Percentiles rank a stretch among this genome's conserved stretches.
phyloP scores from a whole-genome alignment of 169 alveolate genomes.

The Perkinsus chesapeaki region DNA sequence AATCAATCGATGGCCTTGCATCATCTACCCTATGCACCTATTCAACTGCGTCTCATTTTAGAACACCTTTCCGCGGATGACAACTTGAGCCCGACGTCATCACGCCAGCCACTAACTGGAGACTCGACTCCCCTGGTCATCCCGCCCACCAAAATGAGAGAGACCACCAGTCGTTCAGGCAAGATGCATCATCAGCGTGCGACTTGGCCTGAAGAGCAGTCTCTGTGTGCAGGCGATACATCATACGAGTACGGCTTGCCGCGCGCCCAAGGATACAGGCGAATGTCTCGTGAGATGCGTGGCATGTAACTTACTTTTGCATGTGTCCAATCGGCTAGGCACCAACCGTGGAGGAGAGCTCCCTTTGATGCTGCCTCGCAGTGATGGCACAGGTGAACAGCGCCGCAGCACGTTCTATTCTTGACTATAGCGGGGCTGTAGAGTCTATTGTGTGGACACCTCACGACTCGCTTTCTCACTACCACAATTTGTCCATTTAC shows the following conservation, averaged over 20 bases:
- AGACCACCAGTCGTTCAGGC: background rate
- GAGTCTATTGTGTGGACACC: too few species aligned
- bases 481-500: too few species aligned
- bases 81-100: background rate
- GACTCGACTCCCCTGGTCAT: background rate
- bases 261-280: background rate
- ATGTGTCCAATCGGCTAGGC: background rate
- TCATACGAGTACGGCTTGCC: background rate
- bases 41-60: too few species aligned
- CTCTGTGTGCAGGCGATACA: background rate
- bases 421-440: too few species aligned
- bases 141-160: background rate
- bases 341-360: background rate
- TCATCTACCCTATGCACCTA: too few species aligned
- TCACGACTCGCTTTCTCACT: too few species aligned
- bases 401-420: too few species aligned
- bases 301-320: background rate
- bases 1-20: too few species aligned
- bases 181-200: background rate
- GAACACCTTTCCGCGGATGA: background rate
- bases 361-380: background rate
- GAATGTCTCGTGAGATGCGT: background rate
- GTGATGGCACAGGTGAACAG: background rate
- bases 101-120: background rate
- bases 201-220: background rate